Evolutionary conservation across 306 rosid genomes (phyloP), one percentile per base, ranked within the genome.

Genomic region (Lithocarpus polystachyus): DNA sequence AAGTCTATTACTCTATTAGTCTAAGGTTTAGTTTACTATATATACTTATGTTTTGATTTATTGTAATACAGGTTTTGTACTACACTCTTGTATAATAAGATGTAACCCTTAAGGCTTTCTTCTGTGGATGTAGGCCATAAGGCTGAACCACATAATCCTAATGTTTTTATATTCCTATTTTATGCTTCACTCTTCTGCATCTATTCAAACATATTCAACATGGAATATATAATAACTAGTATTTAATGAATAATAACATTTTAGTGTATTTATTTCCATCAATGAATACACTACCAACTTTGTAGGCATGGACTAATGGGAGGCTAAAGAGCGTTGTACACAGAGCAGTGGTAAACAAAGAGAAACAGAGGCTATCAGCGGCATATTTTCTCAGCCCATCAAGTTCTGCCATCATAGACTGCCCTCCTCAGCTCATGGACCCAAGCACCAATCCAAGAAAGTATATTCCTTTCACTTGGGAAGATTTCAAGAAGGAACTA

Each of bases 331-430:
- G 54, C n/a, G 54, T 68, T 19, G 24, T 37, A 40, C 73, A 37
- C 73, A 68, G 26, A 19, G 73, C 72, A 33, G 72, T 68, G 54
- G 73, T 68, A 18, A 68, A 68, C 73, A 68, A 68, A n/a, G 54
- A 68, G 53, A 68, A 68, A 26, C 73, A 37, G 4, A 37, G 52
- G 53, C 54, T 68, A 68, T 68, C 73, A 10, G 24, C 54, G 0
- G 54, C 54, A 37, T 37, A 68, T 68, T 68, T 68, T 40, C 24
- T 68, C 10, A 35, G 54, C 73, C 73, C 73, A 37, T 35, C 73
- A 68, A 68, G 54, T 37, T 68, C 73, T 68, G 53, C 73, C 26
- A 68, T 68, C 15, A 37, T 37, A 18, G 29, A n/a, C 28, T 68
- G 73, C 18, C 53, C 54, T 68, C 53, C 54, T 68, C 54, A 68